Evolutionary conservation across 2,329 filamentous ascomycete species (phyloP), one percentile per base, ranked within the genome.

Genomic region (Teratosphaeria zuluensis): DNA sequence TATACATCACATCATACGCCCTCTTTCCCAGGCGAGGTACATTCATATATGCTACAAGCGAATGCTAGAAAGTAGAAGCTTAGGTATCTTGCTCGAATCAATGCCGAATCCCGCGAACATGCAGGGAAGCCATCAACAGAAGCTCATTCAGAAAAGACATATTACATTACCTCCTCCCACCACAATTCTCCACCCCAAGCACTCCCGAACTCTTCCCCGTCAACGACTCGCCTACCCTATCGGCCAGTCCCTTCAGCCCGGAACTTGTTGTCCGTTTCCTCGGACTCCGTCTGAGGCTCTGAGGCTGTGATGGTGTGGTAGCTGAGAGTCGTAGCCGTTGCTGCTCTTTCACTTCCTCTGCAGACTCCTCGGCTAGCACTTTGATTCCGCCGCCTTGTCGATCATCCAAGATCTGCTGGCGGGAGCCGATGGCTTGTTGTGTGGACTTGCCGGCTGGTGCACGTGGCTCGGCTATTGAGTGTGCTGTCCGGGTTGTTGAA

Each of bases 151-250:
- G 11, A 42, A 35, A 3, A 48, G n/a, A 48, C n/a, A 48, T 21
- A 48, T 8, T 48, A 48, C n/a, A 48, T 24, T 21, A 48, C 19
- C 42, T 48, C 42, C 42, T 24, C 5, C 42, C 42, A 1, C 42
- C 42, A 24, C 42, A 48, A 21, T 48, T 77, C 62, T 78, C 76
- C 42, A 78, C 70, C 6, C 76, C 75, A 32, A 79, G 67, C 55
- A 78, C 74, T 55, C 75, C 76, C 12, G 74, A 75, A 32, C 74
- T 72, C 59, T 74, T 73, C 35, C 76, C 76, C 52, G 78, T 76
- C 21, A 78, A 65, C 56, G 74, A 76, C 59, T 76, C 74, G 56
- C 76, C 76, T 52, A 78, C 73, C 61, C 75, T 73, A 59, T 76
- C 76, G 35, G 75, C 71, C 51, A 78, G 65, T 21, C 74, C 75